Conservation (phyloP, 169 alveolate species). For the Plasmodium gaboni region DNA sequence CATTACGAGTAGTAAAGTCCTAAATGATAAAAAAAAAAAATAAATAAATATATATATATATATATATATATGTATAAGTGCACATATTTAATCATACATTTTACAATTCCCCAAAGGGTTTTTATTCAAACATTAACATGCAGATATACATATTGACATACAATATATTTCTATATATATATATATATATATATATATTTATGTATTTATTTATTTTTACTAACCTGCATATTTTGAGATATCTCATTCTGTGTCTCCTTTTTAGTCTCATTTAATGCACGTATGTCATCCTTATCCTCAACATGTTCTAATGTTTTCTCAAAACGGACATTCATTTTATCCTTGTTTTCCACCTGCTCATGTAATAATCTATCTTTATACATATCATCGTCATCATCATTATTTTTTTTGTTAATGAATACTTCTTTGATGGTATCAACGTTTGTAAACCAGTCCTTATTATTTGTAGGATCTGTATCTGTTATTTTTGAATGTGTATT, state of each 20-base stretch:
- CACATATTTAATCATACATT: background rate
- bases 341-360: slow-evolving; percentile 30
- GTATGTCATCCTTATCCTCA: slow-evolving; percentile 91
- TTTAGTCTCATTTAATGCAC: slow-evolving; percentile 84
- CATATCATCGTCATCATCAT: slow-evolving; percentile 66
- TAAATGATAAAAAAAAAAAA: background rate
- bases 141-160: too few species aligned
- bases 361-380: slow-evolving; percentile 46
- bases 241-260: slow-evolving; percentile 78
- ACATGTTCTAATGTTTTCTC: slow-evolving; percentile 89
- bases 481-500: background rate
- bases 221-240: slow-evolving; percentile 52
- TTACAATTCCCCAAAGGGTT: background rate
- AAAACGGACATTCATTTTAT: slow-evolving; percentile 71
- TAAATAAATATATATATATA: background rate
- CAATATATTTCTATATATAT: too few species aligned
- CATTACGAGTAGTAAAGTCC: slow-evolving; percentile 39
- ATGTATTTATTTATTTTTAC: too few species aligned
- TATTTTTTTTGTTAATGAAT: slow-evolving; percentile 50
- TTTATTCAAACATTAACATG: background rate
- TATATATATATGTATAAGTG: background rate
- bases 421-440: slow-evolving; percentile 54
- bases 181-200: too few species aligned
- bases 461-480: background rate
- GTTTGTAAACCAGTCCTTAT: slow-evolving; percentile 57